Evolutionary conservation across 1,139 yeast species (phyloP), one percentile per base, ranked within the genome.

Genomic region (Taphrina betulina): DNA sequence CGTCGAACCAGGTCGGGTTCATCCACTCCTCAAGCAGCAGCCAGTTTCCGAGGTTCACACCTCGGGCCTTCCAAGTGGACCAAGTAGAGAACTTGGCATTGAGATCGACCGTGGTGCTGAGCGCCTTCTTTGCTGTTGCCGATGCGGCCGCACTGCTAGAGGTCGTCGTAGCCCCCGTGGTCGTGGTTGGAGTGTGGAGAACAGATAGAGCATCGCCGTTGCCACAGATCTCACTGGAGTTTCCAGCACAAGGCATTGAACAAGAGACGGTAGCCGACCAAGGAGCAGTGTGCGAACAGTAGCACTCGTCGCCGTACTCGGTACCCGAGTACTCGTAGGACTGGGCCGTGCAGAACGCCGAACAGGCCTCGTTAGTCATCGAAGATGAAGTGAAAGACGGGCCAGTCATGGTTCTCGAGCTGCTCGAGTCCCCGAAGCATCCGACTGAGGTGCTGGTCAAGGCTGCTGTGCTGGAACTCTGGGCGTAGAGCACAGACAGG

Each of bases 1-100:
- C 24, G 17, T 53, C 53, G 26, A 53, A 53, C 53, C 46, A 45
- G n/a, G 46, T 28, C 23, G 53, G 53, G 16, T 33, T 20, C 53
- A 53, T 53, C 57, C 57, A 53, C 5, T 37, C 36, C 31, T 53
- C 57, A 14, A 53, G 40, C 28, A 53, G 84, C 61, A 89, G 77
- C 96, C 96, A 89, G 23, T 96, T 96, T 44, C 96, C 96, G 23
- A 89, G 72, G 65, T 87, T 87, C 42, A 89, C 89, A 59, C 96
- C 96, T 48, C 81, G 72, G 5, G 54, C 45, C 40, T 50, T 50
- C 54, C 54, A 50, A 14, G 54, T 50, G 34, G 37, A 22, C 54
- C 54, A 50, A 24, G 45, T 31, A 3, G 14, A 22, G 19, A 50
- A 40, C 17, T 50, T 40, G 8, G 26, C 37, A n/a, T 31, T 31